Percentiles rank a stretch among this genome's conserved stretches.
These are phyloP conservation scores for Penicillium psychrosexuale DNA, from an alignment of 2,329 filamentous ascomycete genomes.

Conservation along the genomic window DNA sequence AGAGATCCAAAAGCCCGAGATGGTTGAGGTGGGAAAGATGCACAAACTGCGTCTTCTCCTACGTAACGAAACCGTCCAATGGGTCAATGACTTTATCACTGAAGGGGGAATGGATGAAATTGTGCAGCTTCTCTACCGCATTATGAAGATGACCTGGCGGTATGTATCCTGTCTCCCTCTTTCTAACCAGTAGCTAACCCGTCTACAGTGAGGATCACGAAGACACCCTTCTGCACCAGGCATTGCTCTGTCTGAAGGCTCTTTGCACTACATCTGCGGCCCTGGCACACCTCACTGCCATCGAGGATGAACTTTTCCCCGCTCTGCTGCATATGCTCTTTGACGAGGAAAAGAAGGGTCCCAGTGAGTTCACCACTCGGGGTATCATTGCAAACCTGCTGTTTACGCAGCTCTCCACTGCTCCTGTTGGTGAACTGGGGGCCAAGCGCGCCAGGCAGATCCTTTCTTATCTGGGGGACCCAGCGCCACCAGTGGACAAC, in stretches of 20 bases:
- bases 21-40: slow-evolving; percentile 88
- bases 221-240: slow-evolving; percentile 86
- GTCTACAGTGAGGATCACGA: slow-evolving; percentile 81
- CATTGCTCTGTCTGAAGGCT: slow-evolving; percentile 87
- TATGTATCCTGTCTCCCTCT: slow-evolving; percentile 42
- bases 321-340: slow-evolving; percentile 86
- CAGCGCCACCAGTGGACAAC: slow-evolving; percentile 69
- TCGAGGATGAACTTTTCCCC: slow-evolving; percentile 79
- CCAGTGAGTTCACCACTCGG: slow-evolving; percentile 91
- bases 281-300: slow-evolving; percentile 73
- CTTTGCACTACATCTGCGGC: slow-evolving; percentile 88
- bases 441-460: slow-evolving; percentile 66
- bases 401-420: slow-evolving; percentile 79
- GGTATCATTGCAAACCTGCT: slow-evolving; percentile 85
- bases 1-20: slow-evolving; percentile 75
- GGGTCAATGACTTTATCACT: slow-evolving; percentile 89
- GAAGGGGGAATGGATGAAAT: slow-evolving; percentile 92
- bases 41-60: slow-evolving; percentile 88
- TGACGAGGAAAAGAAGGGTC: slow-evolving; percentile 96
- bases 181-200: slow-evolving; percentile 23
- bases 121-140: slow-evolving; percentile 79
- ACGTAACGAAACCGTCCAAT: slow-evolving; percentile 90
- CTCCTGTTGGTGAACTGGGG: slow-evolving; percentile 59
- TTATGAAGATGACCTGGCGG: slow-evolving; percentile 96
- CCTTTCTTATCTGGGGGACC: slow-evolving; percentile 75